These are phyloP conservation scores for Alternaria gaisen DNA, from an alignment of 2,329 filamentous ascomycete genomes.

Conservation along the genomic window DNA sequence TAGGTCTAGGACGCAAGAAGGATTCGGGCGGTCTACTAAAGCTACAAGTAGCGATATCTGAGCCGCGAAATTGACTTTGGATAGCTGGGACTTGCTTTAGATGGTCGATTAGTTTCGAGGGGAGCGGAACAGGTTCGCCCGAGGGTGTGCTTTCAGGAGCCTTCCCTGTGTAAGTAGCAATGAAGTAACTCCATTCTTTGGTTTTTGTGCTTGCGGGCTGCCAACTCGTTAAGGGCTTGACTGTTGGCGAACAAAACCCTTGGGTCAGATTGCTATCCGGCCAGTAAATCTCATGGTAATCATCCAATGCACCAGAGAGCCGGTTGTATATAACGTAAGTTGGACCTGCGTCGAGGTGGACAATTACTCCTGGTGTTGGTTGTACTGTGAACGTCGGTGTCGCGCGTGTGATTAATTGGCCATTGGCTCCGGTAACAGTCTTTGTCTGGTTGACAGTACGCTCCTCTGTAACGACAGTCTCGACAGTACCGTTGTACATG, in stretches of 20 bases:
- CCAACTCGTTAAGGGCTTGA: constrained; percentile 23
- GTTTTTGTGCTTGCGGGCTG: constrained; percentile 26
- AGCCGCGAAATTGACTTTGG: constrained; percentile 31
- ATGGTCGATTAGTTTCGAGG: constrained; percentile 32
- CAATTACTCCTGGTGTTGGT: constrained; percentile 24
- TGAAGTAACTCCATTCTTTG: constrained; percentile 39
- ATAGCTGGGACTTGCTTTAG: constrained; percentile 34
- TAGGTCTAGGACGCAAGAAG: not conserved
- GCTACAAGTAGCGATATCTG: constrained; percentile 44
- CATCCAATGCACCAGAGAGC: constrained; percentile 36
- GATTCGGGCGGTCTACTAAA: not conserved
- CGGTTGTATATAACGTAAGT: constrained; percentile 45
- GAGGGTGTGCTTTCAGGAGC: not conserved
- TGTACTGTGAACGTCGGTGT: constrained; percentile 34
- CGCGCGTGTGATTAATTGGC: constrained; percentile 30
- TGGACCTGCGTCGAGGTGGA: constrained; percentile 34
- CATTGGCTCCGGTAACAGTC: constrained; percentile 23
- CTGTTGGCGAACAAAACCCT: constrained; percentile 18
- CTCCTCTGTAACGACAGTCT: constrained; percentile 35
- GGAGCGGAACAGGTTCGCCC: constrained; percentile 26
- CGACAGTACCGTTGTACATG: constrained; percentile 32
- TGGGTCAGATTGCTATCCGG: not conserved
- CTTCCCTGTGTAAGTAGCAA: constrained; percentile 29
- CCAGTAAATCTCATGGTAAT: constrained; percentile 10
- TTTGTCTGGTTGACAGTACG: constrained; percentile 40